A percentile compares a stretch with the other conserved stretches of the same genome.
These are phyloP conservation scores for Nakazawaea pomicola DNA, from an alignment of 805 yeast species.

Conservation along the genomic window DNA sequence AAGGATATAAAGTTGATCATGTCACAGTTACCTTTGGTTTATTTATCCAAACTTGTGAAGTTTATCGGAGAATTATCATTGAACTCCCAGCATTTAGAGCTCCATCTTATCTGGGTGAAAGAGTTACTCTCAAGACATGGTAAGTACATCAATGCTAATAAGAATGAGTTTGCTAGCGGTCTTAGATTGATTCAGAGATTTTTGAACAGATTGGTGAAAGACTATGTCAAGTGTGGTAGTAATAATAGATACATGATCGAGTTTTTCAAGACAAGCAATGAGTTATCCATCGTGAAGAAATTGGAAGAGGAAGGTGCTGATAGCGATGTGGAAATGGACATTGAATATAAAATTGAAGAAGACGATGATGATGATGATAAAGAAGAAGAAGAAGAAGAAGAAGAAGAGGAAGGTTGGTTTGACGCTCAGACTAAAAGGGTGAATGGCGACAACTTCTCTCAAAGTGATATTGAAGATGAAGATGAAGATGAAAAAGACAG, in stretches of 20 bases:
- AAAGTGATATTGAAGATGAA: conserved; percentile 17
- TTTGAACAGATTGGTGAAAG: conserved; percentile 68
- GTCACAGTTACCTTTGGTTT: conserved; percentile 70
- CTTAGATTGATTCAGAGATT: conserved; percentile 72
- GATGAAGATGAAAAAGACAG: too few relatives aligned
- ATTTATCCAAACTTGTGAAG: conserved; percentile 58
- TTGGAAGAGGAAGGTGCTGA: neutral
- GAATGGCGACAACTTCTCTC: conserved; percentile 33
- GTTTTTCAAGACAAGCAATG: conserved; percentile 35
- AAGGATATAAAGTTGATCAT: conserved; percentile 64
- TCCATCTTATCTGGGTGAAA: conserved; percentile 76
- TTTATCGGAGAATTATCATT: conserved; percentile 65
- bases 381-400: conserved; percentile 27
- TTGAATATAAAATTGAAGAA: conserved; percentile 24
- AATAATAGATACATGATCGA: conserved; percentile 50
- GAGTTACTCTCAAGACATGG: conserved; percentile 71
- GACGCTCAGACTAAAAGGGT: conserved; percentile 26
- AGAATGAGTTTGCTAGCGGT: conserved; percentile 56
- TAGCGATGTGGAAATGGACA: conserved; percentile 18
- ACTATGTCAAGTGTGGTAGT: conserved; percentile 50
- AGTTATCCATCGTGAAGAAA: conserved; percentile 11
- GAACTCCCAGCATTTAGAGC: conserved; percentile 81
- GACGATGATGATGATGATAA: conserved; percentile 23
- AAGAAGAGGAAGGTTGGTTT: conserved; percentile 29
- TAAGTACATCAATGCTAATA: conserved; percentile 56